Base-by-base conservation (phyloP, 2,329 filamentous ascomycete species). In the Amauroascus verrucosus region DNA sequence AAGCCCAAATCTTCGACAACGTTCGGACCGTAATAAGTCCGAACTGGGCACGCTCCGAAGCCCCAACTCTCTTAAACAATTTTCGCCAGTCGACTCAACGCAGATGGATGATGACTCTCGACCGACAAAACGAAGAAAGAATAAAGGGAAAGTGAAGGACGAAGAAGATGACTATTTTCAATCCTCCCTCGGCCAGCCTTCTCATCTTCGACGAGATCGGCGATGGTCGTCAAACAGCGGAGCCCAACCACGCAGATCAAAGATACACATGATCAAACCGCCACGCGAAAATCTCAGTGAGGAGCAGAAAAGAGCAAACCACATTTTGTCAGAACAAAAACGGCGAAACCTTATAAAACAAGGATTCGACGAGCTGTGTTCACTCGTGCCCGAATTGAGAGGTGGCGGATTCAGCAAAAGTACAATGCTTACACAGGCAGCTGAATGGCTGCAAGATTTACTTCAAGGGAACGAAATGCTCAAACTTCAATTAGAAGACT, bases 281-380 rank as follows among this genome's bases (percentile, higher is more conserved):
- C 53, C 63, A 2, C 65, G 85, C 24, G 79, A 84, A 62, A 84
- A 84, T 58, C 66, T 93, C 3, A 80, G 82, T 0, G 86, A 91
- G 60, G 83, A 85, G 56, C 85, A 93, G 68, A 93, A 91, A 69
- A 77, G 87, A 44, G 84, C 83, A 62, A 95, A 95, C 60, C 88
- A 94, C 64, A 93, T 95, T 59, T 77, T 83, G 50, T 93, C 88
- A 50, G 88, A 94, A 65, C 87, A 95, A 70, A 94, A 93, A 68
- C 79, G 89, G 32, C 78, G 88, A 46, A 88, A 87, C 24, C 74
- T 89, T 45, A 91, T 91, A 62, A 85, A 88, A 64, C 79, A 86
- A 59, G 87, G 87, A 0, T 95, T 91, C 61, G 85, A 89, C 41
- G 85, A 91, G 54, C 71, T 95, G n/a, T 81, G 80, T 58, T 76